A percentile compares a stretch with the other conserved stretches of the same genome.
phyloP scores from a whole-genome alignment of 306 rosid species.

The Glycine tomentella region DNA sequence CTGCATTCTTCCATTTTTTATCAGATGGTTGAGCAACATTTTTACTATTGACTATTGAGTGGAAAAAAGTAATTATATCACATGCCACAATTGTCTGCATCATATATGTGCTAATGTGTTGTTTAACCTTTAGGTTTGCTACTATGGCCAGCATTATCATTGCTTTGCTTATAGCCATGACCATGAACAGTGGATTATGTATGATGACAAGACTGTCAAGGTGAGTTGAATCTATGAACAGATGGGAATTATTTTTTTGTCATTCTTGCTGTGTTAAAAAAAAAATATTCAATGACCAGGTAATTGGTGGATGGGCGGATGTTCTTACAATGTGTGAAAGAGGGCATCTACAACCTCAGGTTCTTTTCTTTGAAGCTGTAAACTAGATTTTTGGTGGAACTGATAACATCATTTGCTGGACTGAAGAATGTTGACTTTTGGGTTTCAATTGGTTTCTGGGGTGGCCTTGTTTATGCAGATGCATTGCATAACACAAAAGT shows the following conservation, averaged over 20 bases:
- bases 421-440: constrained; percentile 51
- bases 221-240: constrained; percentile 55
- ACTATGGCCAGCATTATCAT: constrained; percentile 97
- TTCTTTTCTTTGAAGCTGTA: constrained; percentile 95
- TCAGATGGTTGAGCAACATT: constrained; percentile 13
- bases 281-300: constrained; percentile 65
- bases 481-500: constrained; percentile 45
- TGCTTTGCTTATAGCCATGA: constrained; percentile 96
- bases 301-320: constrained; percentile 91
- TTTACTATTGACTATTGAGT: neutral
- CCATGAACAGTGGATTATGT: constrained; percentile 82
- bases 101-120: constrained; percentile 34
- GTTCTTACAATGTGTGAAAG: constrained; percentile 85
- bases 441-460: constrained; percentile 45
- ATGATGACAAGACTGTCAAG: constrained; percentile 94
- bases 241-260: constrained; percentile 9
- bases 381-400: constrained; percentile 67
- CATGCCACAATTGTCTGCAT: constrained; percentile 26
- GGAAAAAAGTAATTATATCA: constrained; percentile 24
- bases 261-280: constrained; percentile 39
- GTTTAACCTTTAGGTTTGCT: constrained; percentile 76
- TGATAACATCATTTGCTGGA: constrained; percentile 45
- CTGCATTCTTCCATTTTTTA: neutral
- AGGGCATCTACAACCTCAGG: constrained; percentile 98
- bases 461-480: constrained; percentile 52